Evolutionary conservation across 345 rosid species (phyloP).

Genomic region (Eucalyptus rudis): DNA sequence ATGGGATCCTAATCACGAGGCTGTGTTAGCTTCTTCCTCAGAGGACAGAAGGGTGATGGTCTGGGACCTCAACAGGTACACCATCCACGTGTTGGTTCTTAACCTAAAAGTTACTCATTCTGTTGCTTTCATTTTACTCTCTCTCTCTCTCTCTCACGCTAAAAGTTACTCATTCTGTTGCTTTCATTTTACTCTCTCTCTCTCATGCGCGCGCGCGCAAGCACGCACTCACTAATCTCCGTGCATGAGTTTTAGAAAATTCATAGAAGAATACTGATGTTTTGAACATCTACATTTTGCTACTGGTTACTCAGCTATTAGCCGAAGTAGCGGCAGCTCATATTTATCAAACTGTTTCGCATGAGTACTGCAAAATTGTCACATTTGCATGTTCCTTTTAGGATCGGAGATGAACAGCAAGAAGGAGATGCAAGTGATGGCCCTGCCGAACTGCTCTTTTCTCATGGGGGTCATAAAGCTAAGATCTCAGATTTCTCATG

Average conservation of each 20-base stretch:
- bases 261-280: neutral
- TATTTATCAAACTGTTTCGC: neutral
- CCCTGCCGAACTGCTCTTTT: conserved; percentile 75
- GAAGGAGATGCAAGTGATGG: conserved; percentile 78
- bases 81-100: neutral
- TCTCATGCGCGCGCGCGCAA: neutral
- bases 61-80: conserved; percentile 92
- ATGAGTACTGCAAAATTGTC: neutral
- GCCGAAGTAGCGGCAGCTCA: neutral
- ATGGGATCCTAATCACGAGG: conserved; percentile 96
- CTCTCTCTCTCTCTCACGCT: neutral
- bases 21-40: conserved; percentile 85
- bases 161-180: neutral
- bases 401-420: conserved; percentile 81
- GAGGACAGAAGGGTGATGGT: conserved; percentile 88
- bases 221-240: neutral
- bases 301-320: neutral
- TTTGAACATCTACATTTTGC: neutral
- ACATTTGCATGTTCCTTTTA: neutral
- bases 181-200: neutral
- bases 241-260: neutral
- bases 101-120: neutral
- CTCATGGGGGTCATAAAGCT: conserved; percentile 80
- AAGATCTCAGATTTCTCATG: conserved; percentile 79
- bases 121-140: neutral